Evolutionary conservation across 306 rosid genomes (phyloP).

Genomic region (Citrullus colocynthis): DNA sequence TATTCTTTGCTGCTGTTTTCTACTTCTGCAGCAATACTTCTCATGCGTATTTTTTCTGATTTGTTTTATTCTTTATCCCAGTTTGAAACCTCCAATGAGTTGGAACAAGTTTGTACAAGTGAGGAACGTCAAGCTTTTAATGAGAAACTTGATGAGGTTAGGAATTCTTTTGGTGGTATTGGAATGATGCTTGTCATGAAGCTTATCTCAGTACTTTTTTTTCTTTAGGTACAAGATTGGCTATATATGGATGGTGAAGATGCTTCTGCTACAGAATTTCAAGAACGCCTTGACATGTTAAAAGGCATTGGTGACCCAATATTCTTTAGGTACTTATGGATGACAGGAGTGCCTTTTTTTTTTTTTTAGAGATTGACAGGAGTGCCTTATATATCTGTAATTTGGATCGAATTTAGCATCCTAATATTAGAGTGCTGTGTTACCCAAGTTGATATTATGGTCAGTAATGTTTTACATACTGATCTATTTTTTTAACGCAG

Average conservation of each 20-base stretch:
- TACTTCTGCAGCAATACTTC: background rate
- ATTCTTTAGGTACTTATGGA: conserved; percentile 54
- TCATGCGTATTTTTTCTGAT: background rate
- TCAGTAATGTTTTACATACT: background rate
- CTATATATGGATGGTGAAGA: conserved; percentile 93
- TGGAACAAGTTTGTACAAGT: conserved; percentile 51
- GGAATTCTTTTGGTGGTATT: conserved; percentile 8
- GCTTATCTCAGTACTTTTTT: conserved; percentile 5
- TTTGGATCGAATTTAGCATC: background rate
- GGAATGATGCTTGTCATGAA: background rate
- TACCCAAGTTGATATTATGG: background rate
- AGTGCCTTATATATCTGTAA: background rate
- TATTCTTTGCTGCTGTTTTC: background rate
- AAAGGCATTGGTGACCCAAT: conserved; percentile 75
- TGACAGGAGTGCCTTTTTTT: background rate
- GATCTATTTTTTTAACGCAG: conserved; percentile 29
- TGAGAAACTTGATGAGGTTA: conserved; percentile 89
- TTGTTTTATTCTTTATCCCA: conserved; percentile 20
- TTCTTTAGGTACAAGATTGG: conserved; percentile 86
- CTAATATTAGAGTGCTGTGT: background rate
- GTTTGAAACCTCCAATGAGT: conserved; percentile 72
- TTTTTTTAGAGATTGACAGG: background rate
- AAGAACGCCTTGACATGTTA: conserved; percentile 56
- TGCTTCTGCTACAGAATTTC: conserved; percentile 80
- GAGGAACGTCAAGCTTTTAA: conserved; percentile 64